phyloP scores from a whole-genome alignment of 140 eudicot species.

The Bidens hawaiensis region DNA sequence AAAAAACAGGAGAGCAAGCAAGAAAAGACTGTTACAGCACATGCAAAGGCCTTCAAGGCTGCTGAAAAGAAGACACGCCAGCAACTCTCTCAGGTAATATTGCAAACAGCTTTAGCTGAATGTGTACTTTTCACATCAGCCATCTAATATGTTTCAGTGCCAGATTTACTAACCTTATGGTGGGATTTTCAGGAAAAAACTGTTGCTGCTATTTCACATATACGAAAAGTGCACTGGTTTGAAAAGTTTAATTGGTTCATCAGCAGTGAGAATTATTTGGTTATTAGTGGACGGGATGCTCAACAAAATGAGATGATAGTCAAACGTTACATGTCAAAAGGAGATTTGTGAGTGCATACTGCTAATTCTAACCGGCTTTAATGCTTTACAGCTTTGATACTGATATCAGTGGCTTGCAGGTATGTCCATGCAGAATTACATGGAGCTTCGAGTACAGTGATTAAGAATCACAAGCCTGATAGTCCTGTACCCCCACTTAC shows the following conservation, averaged over 20 bases:
- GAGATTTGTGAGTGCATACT: conserved; percentile 76
- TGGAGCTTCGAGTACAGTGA: conserved; percentile 98
- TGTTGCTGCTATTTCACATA: conserved; percentile 91
- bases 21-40: conserved; percentile 94
- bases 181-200: conserved; percentile 73
- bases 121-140: background rate
- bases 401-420: conserved; percentile 40
- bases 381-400: background rate
- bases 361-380: conserved; percentile 8
- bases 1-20: conserved; percentile 96
- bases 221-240: conserved; percentile 98
- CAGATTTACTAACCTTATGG: conserved; percentile 13
- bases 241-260: conserved; percentile 98
- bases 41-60: conserved; percentile 97
- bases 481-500: conserved; percentile 93
- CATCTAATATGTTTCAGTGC: conserved; percentile 10
- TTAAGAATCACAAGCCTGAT: conserved; percentile 96
- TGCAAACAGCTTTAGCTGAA: conserved; percentile 1
- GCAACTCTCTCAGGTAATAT: conserved; percentile 77
- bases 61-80: conserved; percentile 95
- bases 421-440: conserved; percentile 98
- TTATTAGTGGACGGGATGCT: conserved; percentile 98
- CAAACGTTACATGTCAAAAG: conserved; percentile 97
- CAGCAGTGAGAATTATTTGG: conserved; percentile 94
- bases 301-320: conserved; percentile 99